phyloP scores from a whole-genome alignment of 495 filamentous ascomycete genomes.

The Rostrohypoxylon terebratum region DNA sequence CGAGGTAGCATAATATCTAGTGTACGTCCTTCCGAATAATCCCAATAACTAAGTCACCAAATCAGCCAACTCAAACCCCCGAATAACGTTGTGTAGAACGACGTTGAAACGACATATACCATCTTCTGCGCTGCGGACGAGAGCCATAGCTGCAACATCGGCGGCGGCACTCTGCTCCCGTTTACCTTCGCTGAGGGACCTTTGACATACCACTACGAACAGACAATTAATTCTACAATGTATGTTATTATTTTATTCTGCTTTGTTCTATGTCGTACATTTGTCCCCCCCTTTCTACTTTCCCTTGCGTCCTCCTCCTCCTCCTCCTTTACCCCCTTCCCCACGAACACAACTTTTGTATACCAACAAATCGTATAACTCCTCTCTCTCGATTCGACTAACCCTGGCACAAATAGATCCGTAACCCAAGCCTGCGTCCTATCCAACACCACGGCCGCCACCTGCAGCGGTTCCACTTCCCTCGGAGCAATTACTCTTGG shows the following conservation, averaged over 20 bases:
- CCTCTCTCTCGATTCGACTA: not conserved
- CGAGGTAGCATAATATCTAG: conserved; percentile 55
- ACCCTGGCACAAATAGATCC: conserved; percentile 40
- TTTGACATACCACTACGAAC: conserved; percentile 47
- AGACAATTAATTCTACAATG: conserved; percentile 46
- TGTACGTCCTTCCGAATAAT: conserved; percentile 22
- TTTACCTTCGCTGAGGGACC: conserved; percentile 57
- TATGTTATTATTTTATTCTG: conserved; percentile 20
- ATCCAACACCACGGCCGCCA: conserved; percentile 50
- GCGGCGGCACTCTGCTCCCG: conserved; percentile 32
- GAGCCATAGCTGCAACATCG: conserved; percentile 24
- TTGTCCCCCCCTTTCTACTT: not conserved
- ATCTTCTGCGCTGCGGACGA: conserved; percentile 54
- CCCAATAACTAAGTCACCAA: not conserved
- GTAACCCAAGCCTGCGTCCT: conserved; percentile 51
- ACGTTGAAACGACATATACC: conserved; percentile 52
- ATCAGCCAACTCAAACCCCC: not conserved
- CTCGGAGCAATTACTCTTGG: conserved; percentile 43
- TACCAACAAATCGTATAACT: not conserved
- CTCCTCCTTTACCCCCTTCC: conserved; percentile 9
- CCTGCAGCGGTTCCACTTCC: conserved; percentile 55
- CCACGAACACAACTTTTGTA: not conserved
- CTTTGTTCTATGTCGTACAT: not conserved
- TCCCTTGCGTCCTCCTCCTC: conserved; percentile 2
- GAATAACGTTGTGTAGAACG: conserved; percentile 37